Conservation (phyloP, 1,284 basidiomycete species). For the Fomitopsis palustris region DNA sequence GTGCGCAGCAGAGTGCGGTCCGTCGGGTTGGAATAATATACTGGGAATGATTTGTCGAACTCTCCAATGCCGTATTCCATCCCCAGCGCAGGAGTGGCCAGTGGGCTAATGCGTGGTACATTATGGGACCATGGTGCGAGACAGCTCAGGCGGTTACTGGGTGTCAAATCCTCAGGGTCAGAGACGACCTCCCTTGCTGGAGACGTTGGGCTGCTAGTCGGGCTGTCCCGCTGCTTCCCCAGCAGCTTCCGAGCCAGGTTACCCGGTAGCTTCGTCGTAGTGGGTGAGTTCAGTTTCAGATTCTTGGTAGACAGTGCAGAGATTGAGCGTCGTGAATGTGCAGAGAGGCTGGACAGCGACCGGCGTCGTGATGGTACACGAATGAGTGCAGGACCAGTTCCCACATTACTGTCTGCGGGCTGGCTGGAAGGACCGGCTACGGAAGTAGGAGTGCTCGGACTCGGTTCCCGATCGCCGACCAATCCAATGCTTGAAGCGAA, state of each 20-base stretch:
- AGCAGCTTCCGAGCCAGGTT: conserved; percentile 55
- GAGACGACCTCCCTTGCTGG: conserved; percentile 7
- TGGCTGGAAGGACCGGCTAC: conserved; percentile 13
- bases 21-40: conserved; percentile 16
- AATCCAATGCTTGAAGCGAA: conserved; percentile 37
- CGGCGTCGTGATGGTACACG: conserved; percentile 42
- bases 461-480: conserved; percentile 16
- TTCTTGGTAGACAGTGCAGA: conserved; percentile 43
- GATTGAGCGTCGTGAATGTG: conserved; percentile 39
- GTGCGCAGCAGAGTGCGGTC: conserved; percentile 31
- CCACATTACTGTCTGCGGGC: conserved; percentile 12
- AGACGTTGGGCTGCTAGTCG: conserved; percentile 11
- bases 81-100: conserved; percentile 29
- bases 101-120: conserved; percentile 25
- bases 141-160: conserved; percentile 31
- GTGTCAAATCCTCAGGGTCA: conserved; percentile 17
- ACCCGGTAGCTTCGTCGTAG: conserved; percentile 38
- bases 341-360: conserved; percentile 55
- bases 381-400: conserved; percentile 10
- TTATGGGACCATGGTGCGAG: conserved; percentile 42
- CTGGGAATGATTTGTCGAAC: conserved; percentile 17
- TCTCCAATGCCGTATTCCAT: conserved; percentile 23
- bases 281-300: conserved; percentile 41
- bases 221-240: conserved; percentile 35
- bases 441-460: conserved; percentile 15